Base-by-base conservation (phyloP, 345 rosid genomes). In the thale cress (Arabidopsis thaliana) region DNA sequence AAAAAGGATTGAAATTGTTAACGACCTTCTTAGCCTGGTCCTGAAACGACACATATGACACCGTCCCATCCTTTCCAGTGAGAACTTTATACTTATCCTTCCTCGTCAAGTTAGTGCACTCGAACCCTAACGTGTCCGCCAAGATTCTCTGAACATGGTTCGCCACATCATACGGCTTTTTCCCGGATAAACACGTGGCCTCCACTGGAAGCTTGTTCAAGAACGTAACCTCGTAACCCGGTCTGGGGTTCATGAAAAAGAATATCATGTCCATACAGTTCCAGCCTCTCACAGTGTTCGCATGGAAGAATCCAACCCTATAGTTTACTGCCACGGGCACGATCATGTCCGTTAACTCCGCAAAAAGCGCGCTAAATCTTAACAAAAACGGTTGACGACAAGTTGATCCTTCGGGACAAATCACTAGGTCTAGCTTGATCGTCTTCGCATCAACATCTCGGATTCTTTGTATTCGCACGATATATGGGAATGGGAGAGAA, bases 231-330 rank as follows among this genome's bases (percentile, higher is more conserved):
- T 92, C 93, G 64, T 87, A 89, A 36, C 82, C 59, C 0, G 88
- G 88, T 41, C 83, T 80, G 5, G 97, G 97, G 82, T 92, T 92
- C 96, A 90, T 91, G 82, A 87, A 81, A 83, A 88, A 86, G 83
- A 87, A 84, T 1, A 89, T 87, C 93, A 79, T 85, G 46, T 1
- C 85, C 88, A 59, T 25, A 52, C 58, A 25, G 12, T 84, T 86
- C 83, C 96, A 89, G 1, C 92, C 89, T 36, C 89, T 67, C 1
- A 88, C 90, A 0, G 89, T 83, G 1, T 89, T 89, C 36, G 20
- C 59, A 12, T 84, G 93, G 76, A 88, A 92, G 56, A 87, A 83
- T 23, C 88, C 90, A 10, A 84, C 89, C 59, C 85, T 34, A 41
- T 83, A 85, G 30, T 89, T 85, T 87, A 88, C 87, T 1, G 93